phyloP scores from a whole-genome alignment of 75 land plant species.

The Pinus tabuliformis region DNA sequence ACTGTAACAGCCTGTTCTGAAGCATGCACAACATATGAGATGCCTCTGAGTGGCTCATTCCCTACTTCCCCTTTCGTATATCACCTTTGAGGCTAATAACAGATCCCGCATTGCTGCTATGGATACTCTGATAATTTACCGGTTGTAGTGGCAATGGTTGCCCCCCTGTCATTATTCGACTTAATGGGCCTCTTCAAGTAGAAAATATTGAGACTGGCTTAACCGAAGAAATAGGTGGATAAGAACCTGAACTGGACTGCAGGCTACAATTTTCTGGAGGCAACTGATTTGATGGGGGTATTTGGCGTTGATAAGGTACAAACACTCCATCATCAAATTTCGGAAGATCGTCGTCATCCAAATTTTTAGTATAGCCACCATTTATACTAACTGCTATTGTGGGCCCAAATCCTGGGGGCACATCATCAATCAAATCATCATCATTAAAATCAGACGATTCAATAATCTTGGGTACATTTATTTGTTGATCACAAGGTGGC shows the following conservation, averaged over 20 bases:
- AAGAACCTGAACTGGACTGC: neutral
- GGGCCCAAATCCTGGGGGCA: too few species aligned
- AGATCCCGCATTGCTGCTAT: neutral
- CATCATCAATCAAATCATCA: too few species aligned
- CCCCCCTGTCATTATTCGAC: neutral
- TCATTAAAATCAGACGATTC: too few species aligned
- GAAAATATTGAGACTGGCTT: neutral
- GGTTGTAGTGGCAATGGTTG: neutral
- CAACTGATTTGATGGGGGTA: too few species aligned
- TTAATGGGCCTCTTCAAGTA: neutral
- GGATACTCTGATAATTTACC: neutral
- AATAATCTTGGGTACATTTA: too few species aligned
- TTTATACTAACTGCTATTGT: too few species aligned
- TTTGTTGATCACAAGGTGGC: too few species aligned
- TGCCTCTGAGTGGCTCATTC: slow-evolving; percentile 47
- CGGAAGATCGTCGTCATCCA: too few species aligned
- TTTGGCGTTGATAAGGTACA: too few species aligned
- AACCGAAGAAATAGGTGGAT: neutral
- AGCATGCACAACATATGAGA: slow-evolving; percentile 46
- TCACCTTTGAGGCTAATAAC: neutral
- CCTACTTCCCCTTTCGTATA: slow-evolving; percentile 32
- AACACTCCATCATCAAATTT: too few species aligned
- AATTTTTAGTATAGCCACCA: too few species aligned
- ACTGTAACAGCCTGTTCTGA: slow-evolving; percentile 64
- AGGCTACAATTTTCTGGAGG: too few species aligned